phyloP scores from a whole-genome alignment of 768 basidiomycete genomes.

The Suillus subalutaceus region DNA sequence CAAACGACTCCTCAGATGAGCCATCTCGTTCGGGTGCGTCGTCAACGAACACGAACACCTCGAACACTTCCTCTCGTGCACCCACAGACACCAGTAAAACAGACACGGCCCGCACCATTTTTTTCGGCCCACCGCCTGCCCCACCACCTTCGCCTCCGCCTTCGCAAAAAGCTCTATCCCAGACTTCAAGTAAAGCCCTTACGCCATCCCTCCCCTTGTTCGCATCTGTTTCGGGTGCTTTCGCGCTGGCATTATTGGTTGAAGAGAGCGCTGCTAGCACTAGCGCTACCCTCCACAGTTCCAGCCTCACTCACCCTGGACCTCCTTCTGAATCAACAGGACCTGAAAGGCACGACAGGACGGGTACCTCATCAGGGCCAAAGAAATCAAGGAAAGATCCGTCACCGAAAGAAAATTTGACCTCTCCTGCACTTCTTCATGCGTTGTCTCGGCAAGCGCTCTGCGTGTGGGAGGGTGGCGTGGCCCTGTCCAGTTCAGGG shows the following conservation, averaged over 20 bases:
- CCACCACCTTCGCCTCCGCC: slow-evolving; percentile 14
- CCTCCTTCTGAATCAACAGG: slow-evolving; percentile 20
- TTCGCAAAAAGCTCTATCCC: slow-evolving; percentile 12
- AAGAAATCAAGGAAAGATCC: slow-evolving; percentile 1
- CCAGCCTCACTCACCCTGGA: background rate
- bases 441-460: slow-evolving; percentile 53
- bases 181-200: background rate
- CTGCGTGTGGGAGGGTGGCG: slow-evolving; percentile 40
- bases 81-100: slow-evolving; percentile 21
- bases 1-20: slow-evolving; percentile 1
- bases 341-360: slow-evolving; percentile 4
- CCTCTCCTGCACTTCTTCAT: slow-evolving; percentile 43
- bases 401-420: slow-evolving; percentile 30
- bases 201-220: slow-evolving; percentile 48
- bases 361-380: background rate
- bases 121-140: slow-evolving; percentile 26
- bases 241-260: slow-evolving; percentile 59
- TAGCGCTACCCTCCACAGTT: slow-evolving; percentile 1
- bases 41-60: slow-evolving; percentile 8
- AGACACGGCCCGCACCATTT: slow-evolving; percentile 34
- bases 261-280: slow-evolving; percentile 21
- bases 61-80: slow-evolving; percentile 5
- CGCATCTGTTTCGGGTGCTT: slow-evolving; percentile 55
- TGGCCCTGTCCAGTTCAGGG: background rate
- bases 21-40: slow-evolving; percentile 2